These are phyloP conservation scores for Dittrichia graveolens DNA, from an alignment of 129 eudicot genomes.

Conservation along the genomic window DNA sequence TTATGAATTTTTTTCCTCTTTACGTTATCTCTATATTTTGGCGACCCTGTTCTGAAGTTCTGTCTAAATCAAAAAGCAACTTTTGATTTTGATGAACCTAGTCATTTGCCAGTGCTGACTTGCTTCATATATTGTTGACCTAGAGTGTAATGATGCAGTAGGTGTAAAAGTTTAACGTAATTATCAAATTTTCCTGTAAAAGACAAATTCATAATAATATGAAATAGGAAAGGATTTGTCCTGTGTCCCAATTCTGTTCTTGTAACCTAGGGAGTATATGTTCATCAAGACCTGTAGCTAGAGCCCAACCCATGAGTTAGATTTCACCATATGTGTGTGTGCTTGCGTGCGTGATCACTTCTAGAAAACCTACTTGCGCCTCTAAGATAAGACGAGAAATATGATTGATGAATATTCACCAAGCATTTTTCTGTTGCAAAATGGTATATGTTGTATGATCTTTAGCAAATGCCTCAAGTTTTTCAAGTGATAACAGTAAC, in stretches of 20 bases:
- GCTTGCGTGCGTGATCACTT: too few relatives aligned
- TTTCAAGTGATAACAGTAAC: not conserved
- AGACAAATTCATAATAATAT: not conserved
- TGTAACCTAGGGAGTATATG: not conserved
- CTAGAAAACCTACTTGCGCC: too few relatives aligned
- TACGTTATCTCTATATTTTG: not conserved
- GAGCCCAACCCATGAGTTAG: too few relatives aligned
- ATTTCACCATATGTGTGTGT: not conserved
- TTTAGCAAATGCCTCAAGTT: not conserved
- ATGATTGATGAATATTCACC: not conserved
- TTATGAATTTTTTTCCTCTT: not conserved
- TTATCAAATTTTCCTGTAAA: not conserved
- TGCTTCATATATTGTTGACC: constrained; percentile 8
- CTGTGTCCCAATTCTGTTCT: not conserved
- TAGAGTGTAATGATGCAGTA: not conserved
- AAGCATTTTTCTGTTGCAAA: not conserved
- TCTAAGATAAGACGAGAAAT: not conserved
- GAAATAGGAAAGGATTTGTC: not conserved
- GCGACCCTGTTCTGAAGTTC: not conserved
- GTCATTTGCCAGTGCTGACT: not conserved
- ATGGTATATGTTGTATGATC: not conserved
- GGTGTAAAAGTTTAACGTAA: not conserved
- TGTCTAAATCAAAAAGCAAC: not conserved
- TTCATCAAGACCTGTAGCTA: not conserved
- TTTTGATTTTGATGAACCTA: constrained; percentile 18